phyloP scores from a whole-genome alignment of 768 basidiomycete genomes.

The Trichaptum fuscoviolaceum region DNA sequence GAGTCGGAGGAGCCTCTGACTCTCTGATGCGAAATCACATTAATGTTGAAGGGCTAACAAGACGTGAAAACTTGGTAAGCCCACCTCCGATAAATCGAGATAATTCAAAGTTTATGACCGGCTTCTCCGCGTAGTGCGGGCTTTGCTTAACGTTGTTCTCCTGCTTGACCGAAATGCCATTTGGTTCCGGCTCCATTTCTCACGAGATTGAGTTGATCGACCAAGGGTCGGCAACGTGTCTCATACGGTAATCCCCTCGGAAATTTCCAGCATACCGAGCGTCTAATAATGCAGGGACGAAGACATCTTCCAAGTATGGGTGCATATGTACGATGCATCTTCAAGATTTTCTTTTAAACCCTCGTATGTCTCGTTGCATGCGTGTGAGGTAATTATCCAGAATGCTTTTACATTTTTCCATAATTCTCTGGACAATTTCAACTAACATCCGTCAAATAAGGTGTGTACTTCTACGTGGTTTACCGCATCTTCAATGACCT shows the following conservation, averaged over 20 bases:
- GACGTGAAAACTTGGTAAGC: not conserved
- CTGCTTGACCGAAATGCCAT: not conserved
- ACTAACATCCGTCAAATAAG: not conserved
- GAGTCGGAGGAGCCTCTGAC: not conserved
- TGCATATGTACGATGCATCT: not conserved
- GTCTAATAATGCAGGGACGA: not conserved
- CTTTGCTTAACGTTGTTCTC: not conserved
- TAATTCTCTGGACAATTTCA: not conserved
- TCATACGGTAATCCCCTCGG: not conserved
- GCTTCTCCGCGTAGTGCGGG: not conserved
- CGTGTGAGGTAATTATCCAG: not conserved
- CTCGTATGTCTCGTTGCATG: not conserved
- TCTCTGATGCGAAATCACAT: not conserved
- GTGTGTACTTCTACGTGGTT: not conserved
- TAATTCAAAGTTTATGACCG: not conserved
- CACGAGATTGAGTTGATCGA: not conserved
- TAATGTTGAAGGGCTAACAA: not conserved
- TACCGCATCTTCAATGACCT: not conserved
- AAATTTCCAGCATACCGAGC: not conserved
- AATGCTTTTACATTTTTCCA: not conserved
- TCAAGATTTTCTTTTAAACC: not conserved
- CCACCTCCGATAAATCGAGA: not conserved
- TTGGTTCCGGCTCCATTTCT: not conserved
- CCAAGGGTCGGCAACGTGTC: not conserved
- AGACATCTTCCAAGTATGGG: not conserved